Conservation (phyloP, 129 eudicot species). For the Escallonia herrerae region DNA sequence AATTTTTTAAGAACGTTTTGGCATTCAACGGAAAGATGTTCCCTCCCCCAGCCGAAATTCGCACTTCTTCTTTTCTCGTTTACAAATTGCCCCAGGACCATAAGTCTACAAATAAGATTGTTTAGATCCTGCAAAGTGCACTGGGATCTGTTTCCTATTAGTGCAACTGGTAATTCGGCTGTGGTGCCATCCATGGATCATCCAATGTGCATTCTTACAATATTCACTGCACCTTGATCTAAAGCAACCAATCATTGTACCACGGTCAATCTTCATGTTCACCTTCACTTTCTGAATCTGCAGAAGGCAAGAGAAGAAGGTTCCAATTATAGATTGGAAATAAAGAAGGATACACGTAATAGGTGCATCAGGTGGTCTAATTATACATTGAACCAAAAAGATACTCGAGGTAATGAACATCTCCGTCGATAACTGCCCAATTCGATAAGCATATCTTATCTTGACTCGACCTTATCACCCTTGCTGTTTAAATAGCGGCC, state of each 20-base stretch:
- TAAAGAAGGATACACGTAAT: neutral
- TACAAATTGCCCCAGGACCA: neutral
- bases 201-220: neutral
- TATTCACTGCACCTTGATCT: slow-evolving; percentile 2
- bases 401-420: no score
- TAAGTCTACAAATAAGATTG: neutral
- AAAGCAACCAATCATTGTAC: neutral
- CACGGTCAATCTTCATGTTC: slow-evolving; percentile 78
- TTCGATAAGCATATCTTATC: no score
- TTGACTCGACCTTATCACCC: no score
- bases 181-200: neutral
- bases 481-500: no score
- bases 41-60: neutral
- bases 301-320: slow-evolving; percentile 3
- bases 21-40: neutral
- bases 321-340: neutral
- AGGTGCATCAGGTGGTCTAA: neutral
- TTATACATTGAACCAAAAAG: no score
- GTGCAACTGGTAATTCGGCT: neutral
- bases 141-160: neutral
- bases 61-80: neutral
- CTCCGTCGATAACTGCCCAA: no score
- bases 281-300: slow-evolving; percentile 80
- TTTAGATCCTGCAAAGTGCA: neutral
- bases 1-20: neutral